A percentile compares a stretch with the other conserved stretches of the same genome.
Evolutionary conservation across 2,329 filamentous ascomycete species (phyloP).

Genomic region (Rutstroemia sp.): DNA sequence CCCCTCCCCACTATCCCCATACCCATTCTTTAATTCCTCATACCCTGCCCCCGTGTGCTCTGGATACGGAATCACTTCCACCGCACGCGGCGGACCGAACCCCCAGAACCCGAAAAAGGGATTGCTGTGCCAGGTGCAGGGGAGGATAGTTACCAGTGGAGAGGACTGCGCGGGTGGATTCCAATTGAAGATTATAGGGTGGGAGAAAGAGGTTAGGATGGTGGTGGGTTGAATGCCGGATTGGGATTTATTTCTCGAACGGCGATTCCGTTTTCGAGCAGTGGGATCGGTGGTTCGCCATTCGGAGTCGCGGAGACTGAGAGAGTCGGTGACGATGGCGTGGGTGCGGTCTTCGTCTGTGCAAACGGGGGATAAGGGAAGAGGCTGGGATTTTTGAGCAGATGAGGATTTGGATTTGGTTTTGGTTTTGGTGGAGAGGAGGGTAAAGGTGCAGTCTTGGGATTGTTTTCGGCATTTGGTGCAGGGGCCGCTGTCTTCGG

Average conservation of each 20-base stretch:
- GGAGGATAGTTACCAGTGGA: neutral
- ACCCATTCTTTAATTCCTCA: constrained; percentile 21
- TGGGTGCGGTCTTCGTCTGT: neutral
- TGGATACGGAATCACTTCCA: constrained; percentile 16
- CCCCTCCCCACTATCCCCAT: neutral
- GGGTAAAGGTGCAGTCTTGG: constrained; percentile 16
- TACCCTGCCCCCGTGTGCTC: constrained; percentile 10
- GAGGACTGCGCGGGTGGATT: neutral
- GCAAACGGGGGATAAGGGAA: neutral
- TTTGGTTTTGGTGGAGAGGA: neutral
- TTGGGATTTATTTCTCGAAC: too few species aligned
- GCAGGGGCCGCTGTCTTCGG: constrained; percentile 19
- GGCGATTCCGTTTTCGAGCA: neutral
- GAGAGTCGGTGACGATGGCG: neutral
- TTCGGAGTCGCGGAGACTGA: neutral
- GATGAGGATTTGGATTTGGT: neutral
- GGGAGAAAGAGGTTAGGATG: constrained; percentile 24
- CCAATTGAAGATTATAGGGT: constrained; percentile 27
- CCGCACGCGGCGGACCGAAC: constrained; percentile 6
- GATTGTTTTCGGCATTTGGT: constrained; percentile 9
- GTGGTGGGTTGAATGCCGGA: constrained; percentile 5
- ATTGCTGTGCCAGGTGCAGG: constrained; percentile 20
- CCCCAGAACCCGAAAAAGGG: constrained; percentile 25
- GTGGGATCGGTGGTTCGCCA: neutral
- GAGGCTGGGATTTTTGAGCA: neutral